Evolutionary conservation across 1,139 yeast genomes (phyloP), one percentile per base, ranked within the genome.

Genomic region (Taphrina betulina): DNA sequence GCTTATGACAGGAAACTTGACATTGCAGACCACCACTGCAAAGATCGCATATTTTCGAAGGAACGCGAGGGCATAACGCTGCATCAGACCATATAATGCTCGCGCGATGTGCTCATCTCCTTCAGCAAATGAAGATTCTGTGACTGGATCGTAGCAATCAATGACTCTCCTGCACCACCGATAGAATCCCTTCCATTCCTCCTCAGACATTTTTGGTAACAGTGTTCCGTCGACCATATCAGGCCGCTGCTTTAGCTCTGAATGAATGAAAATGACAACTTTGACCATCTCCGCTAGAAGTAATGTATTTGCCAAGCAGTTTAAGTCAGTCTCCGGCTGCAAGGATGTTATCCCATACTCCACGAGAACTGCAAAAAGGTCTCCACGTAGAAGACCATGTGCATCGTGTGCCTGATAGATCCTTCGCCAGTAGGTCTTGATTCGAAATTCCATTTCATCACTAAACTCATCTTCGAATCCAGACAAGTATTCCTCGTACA

Each of bases 21-120:
- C 75, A 1, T 88, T 83, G 68, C 81, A 81, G 42, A 75, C 71
- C 5, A 82, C 80, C 66, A 70, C 76, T 0, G 82, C 74, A 62
- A 78, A 79, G 3, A 88, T 78, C 1, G 87, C 78, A 4, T 81
- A 74, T 62, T 82, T 78, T 62, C 96, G 76, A 60, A 87, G 71
- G 62, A 84, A 85, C 14, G 90, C 88, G 0, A 85, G 78, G 4
- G 77, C 68, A 0, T 82, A 69, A 64, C 81, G 81, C 14, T 78
- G 78, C 85, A 75, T 0, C 37, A 37, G n/a, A 8, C 26, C 20
- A 26, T 26, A 26, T 26, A 26, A 12, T 7, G 31, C 31, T 12
- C 12, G 31, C 31, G 12, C 12, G n/a, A n/a, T n/a, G n/a, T n/a
- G n/a, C n/a, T n/a, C n/a, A n/a, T n/a, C n/a, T n/a, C n/a, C n/a